These are phyloP conservation scores for Penicillium sp. DNA, from an alignment of 2,329 filamentous ascomycete genomes.

Conservation along the genomic window DNA sequence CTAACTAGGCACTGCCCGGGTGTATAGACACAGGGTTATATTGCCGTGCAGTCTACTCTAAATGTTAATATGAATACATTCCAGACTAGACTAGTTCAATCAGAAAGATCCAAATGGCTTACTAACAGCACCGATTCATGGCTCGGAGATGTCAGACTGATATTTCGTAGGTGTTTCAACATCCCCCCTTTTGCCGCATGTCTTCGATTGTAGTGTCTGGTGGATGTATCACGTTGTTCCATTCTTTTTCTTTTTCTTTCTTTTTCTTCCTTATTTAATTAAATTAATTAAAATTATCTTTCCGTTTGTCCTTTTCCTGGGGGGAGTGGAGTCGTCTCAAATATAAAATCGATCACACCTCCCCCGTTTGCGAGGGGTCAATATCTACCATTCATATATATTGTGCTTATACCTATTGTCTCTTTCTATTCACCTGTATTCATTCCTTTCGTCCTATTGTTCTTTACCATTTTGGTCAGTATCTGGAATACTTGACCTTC, in stretches of 20 bases:
- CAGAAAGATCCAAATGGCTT: background rate
- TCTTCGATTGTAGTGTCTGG: slow-evolving; percentile 26
- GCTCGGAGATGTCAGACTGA: slow-evolving; percentile 5
- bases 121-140: background rate
- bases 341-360: background rate
- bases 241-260: slow-evolving; percentile 5
- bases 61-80: background rate
- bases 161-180: slow-evolving; percentile 11
- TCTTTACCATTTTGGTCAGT: background rate
- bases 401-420: slow-evolving; percentile 3
- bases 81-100: background rate
- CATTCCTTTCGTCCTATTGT: slow-evolving; percentile 5
- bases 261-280: slow-evolving; percentile 1
- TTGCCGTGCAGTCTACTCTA: background rate
- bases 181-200: slow-evolving; percentile 18
- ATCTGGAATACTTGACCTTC: slow-evolving; percentile 1
- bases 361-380: background rate
- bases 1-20: too few relatives aligned
- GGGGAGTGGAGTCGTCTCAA: background rate
- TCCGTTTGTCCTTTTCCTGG: background rate
- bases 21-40: background rate
- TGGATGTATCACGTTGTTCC: slow-evolving; percentile 23
- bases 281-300: background rate
- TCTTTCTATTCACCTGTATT: slow-evolving; percentile 10
- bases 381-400: slow-evolving; percentile 8